Evolutionary conservation across 2,329 filamentous ascomycete species (phyloP).

Genomic region (Leptosphaerulina australis): DNA sequence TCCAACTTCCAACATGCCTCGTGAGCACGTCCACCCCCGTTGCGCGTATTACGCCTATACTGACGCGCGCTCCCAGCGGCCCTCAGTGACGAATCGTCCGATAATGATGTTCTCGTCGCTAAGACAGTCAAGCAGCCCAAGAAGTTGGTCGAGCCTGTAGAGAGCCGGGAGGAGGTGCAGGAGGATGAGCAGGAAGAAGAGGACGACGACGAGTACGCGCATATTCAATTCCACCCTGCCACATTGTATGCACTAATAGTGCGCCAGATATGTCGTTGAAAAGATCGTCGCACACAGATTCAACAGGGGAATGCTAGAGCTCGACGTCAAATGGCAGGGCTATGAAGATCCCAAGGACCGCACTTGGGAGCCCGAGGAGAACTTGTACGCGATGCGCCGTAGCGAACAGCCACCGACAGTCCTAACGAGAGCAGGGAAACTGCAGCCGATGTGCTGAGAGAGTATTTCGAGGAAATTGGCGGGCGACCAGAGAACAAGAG

Average conservation of each 20-base stretch:
- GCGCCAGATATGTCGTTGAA: slow-evolving; percentile 72
- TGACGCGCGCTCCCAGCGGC: slow-evolving; percentile 43
- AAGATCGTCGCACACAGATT: slow-evolving; percentile 71
- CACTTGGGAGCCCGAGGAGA: slow-evolving; percentile 81
- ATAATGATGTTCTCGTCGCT: slow-evolving; percentile 37
- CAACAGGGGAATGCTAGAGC: slow-evolving; percentile 51
- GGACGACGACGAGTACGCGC: slow-evolving; percentile 53
- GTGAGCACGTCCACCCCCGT: slow-evolving; percentile 33
- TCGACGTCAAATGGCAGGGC: slow-evolving; percentile 81
- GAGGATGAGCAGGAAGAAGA: slow-evolving; percentile 30
- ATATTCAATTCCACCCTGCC: neutral
- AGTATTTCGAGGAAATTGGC: slow-evolving; percentile 68
- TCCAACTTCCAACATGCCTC: slow-evolving; percentile 39
- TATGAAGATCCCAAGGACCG: slow-evolving; percentile 72
- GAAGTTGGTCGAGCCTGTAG: slow-evolving; percentile 11
- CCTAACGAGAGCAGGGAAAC: slow-evolving; percentile 34
- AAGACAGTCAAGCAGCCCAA: slow-evolving; percentile 29
- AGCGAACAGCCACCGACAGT: neutral
- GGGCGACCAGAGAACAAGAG: slow-evolving; percentile 65
- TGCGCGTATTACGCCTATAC: slow-evolving; percentile 13
- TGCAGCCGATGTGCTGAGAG: slow-evolving; percentile 62
- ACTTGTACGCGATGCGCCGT: slow-evolving; percentile 59
- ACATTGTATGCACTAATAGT: slow-evolving; percentile 28
- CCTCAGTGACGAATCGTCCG: slow-evolving; percentile 50
- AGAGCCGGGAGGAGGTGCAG: slow-evolving; percentile 29